Evolutionary conservation across 352 stramenopile species (phyloP).

Genomic region (Phytophthora syringae): DNA sequence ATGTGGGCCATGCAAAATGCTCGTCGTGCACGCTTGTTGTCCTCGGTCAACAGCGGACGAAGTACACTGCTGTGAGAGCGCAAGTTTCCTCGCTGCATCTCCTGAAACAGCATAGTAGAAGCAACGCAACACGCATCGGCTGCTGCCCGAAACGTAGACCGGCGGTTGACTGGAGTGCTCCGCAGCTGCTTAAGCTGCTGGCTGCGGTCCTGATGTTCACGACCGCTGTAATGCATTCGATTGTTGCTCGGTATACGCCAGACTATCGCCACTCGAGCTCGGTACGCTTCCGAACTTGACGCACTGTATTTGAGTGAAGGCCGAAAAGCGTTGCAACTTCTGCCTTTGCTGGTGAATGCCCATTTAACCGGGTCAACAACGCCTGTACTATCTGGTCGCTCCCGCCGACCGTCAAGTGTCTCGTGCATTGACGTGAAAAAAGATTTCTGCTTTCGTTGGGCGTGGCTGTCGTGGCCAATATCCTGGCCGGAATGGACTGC

Average conservation of each 20-base stretch:
- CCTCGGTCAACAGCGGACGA: background rate
- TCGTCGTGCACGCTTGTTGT: background rate
- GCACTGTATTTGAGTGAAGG: background rate
- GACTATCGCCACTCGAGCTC: background rate
- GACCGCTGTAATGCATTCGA: background rate
- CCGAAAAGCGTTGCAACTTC: background rate
- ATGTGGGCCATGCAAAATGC: slow-evolving; percentile 1
- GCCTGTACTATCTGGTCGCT: too few relatives aligned
- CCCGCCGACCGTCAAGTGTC: too few relatives aligned
- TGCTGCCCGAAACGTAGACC: background rate
- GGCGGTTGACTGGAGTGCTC: background rate
- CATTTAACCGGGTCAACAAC: too few relatives aligned
- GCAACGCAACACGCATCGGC: background rate
- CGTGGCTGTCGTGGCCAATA: too few relatives aligned
- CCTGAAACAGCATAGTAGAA: background rate
- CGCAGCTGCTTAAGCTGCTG: background rate
- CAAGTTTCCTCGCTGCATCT: background rate
- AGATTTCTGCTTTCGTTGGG: too few relatives aligned
- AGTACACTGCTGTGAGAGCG: background rate
- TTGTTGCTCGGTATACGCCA: background rate
- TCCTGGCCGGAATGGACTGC: too few relatives aligned
- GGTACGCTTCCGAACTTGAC: background rate
- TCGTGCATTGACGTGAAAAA: too few relatives aligned
- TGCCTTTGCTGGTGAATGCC: background rate
- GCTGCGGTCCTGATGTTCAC: background rate